Percentiles rank a stretch among this genome's conserved stretches.
Conservation (phyloP, 306 rosid species). For the Hippophae gyantsensis region DNA sequence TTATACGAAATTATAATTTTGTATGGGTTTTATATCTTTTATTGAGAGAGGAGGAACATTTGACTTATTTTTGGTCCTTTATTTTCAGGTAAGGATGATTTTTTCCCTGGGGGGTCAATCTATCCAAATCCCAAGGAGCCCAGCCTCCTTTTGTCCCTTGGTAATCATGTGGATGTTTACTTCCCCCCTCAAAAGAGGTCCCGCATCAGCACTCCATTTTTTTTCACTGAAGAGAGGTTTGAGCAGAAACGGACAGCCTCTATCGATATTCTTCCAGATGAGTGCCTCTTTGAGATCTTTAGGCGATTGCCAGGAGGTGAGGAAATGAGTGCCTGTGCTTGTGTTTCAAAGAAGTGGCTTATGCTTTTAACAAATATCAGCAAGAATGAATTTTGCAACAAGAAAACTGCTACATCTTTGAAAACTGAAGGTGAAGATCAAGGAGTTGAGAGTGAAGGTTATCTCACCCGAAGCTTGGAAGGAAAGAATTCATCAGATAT, state of each 20-base stretch:
- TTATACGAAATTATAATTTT: too few relatives aligned
- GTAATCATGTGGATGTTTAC: slow-evolving; percentile 46
- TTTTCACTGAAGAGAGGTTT: slow-evolving; percentile 37
- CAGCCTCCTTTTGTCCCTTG: slow-evolving; percentile 63
- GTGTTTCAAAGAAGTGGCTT: slow-evolving; percentile 94
- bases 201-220: slow-evolving; percentile 48
- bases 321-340: slow-evolving; percentile 64
- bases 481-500: slow-evolving; percentile 84
- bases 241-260: slow-evolving; percentile 53
- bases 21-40: too few relatives aligned
- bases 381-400: slow-evolving; percentile 41
- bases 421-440: slow-evolving; percentile 28
- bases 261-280: slow-evolving; percentile 75
- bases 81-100: slow-evolving; percentile 66
- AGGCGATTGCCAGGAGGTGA: slow-evolving; percentile 72
- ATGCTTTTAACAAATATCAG: slow-evolving; percentile 58
- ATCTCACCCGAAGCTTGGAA: slow-evolving; percentile 77
- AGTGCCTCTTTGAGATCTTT: slow-evolving; percentile 87
- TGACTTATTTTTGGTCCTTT: slow-evolving; percentile 13
- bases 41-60: too few relatives aligned
- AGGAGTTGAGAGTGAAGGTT: slow-evolving; percentile 55
- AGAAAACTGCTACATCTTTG: slow-evolving; percentile 4
- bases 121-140: slow-evolving; percentile 76
- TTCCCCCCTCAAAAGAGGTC: slow-evolving; percentile 68
- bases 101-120: slow-evolving; percentile 63